These are phyloP conservation scores for Piromyces finnis DNA, from an alignment of 192 early-diverging fungal genomes.

Conservation along the genomic window DNA sequence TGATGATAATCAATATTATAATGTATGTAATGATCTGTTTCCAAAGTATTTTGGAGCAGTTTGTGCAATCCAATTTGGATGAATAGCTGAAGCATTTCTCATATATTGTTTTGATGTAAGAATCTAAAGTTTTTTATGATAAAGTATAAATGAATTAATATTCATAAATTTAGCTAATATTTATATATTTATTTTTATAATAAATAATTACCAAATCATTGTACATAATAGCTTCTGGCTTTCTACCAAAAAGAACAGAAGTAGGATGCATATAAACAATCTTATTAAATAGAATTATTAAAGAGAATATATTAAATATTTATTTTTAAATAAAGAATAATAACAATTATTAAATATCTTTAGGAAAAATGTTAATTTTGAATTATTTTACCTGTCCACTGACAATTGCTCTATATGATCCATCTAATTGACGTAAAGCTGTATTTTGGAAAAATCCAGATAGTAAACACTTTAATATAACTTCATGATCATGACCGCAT, in stretches of 20 bases:
- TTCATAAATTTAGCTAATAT: no score
- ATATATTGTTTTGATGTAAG: constrained; percentile 73
- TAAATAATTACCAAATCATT: constrained; percentile 54
- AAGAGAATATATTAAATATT: no score
- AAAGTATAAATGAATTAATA: no score
- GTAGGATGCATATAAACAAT: constrained; percentile 76
- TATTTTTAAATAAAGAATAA: no score
- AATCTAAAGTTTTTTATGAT: neutral
- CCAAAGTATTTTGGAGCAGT: constrained; percentile 63
- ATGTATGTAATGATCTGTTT: neutral
- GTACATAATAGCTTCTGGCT: constrained; percentile 63
- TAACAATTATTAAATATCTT: no score
- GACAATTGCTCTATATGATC: constrained; percentile 58
- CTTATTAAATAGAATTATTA: constrained; percentile 30
- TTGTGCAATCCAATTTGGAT: constrained; percentile 62
- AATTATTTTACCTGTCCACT: constrained; percentile 26
- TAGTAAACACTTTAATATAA: constrained; percentile 67
- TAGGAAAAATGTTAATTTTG: no score
- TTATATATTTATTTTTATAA: neutral
- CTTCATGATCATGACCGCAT: constrained; percentile 45
- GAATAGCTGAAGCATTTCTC: constrained; percentile 58
- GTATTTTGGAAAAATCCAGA: constrained; percentile 80
- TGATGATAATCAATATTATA: no score
- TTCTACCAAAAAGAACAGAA: constrained; percentile 65
- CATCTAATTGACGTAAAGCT: constrained; percentile 71